Conservation (phyloP, 495 filamentous ascomycete genomes). For the Penicillium cataractarum region DNA sequence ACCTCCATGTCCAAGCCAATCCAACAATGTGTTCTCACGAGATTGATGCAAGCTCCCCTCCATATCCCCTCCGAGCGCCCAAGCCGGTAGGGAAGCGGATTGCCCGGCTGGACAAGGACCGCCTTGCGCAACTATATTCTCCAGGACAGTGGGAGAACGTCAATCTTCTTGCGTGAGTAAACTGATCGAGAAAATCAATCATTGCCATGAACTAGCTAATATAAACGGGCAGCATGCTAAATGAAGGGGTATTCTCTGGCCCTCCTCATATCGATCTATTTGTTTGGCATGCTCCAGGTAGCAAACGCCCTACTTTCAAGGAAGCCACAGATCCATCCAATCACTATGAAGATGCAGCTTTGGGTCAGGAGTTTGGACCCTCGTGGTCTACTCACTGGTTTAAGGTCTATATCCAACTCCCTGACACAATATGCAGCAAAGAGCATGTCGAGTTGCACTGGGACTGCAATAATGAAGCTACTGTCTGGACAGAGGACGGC, state of each 20-base stretch:
- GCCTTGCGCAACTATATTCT: constrained; percentile 5
- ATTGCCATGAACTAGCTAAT: not conserved
- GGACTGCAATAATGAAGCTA: constrained; percentile 88
- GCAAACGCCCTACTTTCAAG: constrained; percentile 81
- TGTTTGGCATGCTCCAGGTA: constrained; percentile 80
- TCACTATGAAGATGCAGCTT: constrained; percentile 71
- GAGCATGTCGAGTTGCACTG: constrained; percentile 89
- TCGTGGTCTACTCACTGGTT: constrained; percentile 99
- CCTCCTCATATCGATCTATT: constrained; percentile 78
- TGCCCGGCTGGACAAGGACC: constrained; percentile 8
- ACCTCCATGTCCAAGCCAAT: not conserved
- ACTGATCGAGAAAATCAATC: not conserved
- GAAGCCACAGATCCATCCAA: constrained; percentile 72
- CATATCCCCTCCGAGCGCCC: constrained; percentile 1
- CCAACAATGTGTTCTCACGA: not conserved
- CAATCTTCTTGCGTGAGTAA: constrained; percentile 1
- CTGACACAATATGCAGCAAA: constrained; percentile 67
- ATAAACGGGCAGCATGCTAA: not conserved
- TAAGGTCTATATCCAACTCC: constrained; percentile 76
- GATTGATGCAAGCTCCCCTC: not conserved
- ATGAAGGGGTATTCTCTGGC: constrained; percentile 72
- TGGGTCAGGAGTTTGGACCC: constrained; percentile 83
- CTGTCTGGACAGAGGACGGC: constrained; percentile 88
- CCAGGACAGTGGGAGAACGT: constrained; percentile 7
- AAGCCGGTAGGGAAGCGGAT: constrained; percentile 6